Conservation (phyloP, 345 rosid genomes). For the Syzygium aqueum region DNA sequence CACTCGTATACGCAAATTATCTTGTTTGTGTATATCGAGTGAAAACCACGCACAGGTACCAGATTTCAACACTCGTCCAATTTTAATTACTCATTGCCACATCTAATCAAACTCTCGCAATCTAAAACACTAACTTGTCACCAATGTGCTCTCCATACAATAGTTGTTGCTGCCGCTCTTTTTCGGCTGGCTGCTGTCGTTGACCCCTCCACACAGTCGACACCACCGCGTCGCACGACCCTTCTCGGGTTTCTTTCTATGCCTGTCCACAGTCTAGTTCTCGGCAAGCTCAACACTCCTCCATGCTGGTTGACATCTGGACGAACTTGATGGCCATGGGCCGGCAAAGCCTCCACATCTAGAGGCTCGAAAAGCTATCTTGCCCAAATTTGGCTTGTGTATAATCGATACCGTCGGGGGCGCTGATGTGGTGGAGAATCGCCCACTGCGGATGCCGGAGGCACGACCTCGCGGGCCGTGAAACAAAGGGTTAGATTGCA, state of each 20-base stretch:
- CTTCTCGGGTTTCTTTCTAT: background rate
- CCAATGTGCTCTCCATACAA: background rate
- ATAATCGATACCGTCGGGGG: too few species aligned
- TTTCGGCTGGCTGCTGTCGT: background rate
- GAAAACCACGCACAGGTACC: too few species aligned
- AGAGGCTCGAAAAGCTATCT: too few species aligned
- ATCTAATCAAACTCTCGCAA: too few species aligned
- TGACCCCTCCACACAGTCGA: fast-evolving
- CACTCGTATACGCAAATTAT: background rate
- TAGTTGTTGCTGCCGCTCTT: background rate
- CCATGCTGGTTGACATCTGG: background rate
- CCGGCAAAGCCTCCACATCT: background rate
- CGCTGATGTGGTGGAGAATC: too few species aligned
- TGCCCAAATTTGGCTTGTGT: too few species aligned
- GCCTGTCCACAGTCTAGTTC: background rate
- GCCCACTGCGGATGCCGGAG: too few species aligned
- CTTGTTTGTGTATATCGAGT: background rate
- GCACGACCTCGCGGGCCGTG: too few species aligned
- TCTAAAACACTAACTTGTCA: too few species aligned
- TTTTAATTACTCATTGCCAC: too few species aligned
- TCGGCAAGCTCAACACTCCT: background rate
- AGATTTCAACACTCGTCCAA: too few species aligned
- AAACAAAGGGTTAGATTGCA: too few species aligned
- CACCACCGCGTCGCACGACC: background rate
- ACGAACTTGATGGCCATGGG: background rate